Evolutionary conservation across 306 rosid genomes (phyloP), one percentile per base, ranked within the genome.

Genomic region (Boehmeria nivea): DNA sequence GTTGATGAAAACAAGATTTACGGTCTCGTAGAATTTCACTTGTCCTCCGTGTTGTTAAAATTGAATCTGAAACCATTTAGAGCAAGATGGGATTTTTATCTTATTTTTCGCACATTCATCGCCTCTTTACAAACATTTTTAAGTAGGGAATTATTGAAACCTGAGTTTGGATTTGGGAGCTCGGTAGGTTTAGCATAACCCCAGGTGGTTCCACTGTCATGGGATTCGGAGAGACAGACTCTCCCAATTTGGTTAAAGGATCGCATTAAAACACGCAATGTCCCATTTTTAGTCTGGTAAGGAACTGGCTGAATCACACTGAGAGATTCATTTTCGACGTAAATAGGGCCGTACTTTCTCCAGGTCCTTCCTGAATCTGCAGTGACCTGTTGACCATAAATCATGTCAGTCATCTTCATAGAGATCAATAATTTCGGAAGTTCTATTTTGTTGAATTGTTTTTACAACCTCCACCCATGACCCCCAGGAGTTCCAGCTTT

Each of bases 401-500:
- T 53, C 57, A 63, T 51, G 52, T 78, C 51, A 83, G 58, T 50
- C 27, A 38, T 49, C 20, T 23, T 59, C 64, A 60, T 25, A 64
- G 48, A 67, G 4, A 51, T 73, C 45, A 19, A 15, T 39, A 31
- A 53, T 25, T 51, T 47, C 57, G 64, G 59, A 34, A 3, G 24
- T n/a, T 18, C 14, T 3, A 25, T 1, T 13, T 15, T 4, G 19
- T 13, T 13, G 3, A 26, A 12, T 23, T n/a, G n/a, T n/a, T n/a
- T n/a, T n/a, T n/a, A n/a, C n/a, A n/a, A 90, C 95, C 95, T 90
- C 98, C 51, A 84, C 57, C 98, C 98, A 87, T 59, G 98, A 76
- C 0, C 98, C 98, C 98, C 98, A 87, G 31, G 95, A 90, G 76
- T 80, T 87, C 95, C 98, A 90, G 74, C 95, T 90, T 76, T 90